Conservation (phyloP, 75 land plant genomes). For the Picea sitchensis region DNA sequence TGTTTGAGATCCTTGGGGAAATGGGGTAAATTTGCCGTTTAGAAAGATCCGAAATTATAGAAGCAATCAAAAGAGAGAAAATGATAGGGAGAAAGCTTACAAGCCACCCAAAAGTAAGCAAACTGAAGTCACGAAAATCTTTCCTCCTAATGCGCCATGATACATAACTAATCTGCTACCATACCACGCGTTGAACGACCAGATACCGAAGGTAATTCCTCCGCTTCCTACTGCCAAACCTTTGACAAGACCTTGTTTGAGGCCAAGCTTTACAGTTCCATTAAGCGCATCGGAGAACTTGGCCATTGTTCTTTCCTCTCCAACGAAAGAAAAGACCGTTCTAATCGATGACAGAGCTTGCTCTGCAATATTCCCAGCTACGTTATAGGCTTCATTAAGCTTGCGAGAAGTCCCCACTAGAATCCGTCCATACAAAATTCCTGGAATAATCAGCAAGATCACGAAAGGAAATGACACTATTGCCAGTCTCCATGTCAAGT, state of each 20-base stretch:
- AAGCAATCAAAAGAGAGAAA: too few relatives aligned
- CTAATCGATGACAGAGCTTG: conserved; percentile 54
- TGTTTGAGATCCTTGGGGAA: not conserved
- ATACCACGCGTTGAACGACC: conserved; percentile 46
- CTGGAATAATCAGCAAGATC: conserved; percentile 44
- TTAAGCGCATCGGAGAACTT: conserved; percentile 29
- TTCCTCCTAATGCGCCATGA: conserved; percentile 27
- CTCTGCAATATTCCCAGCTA: conserved; percentile 47
- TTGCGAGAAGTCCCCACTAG: conserved; percentile 20
- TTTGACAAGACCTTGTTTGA: conserved; percentile 46
- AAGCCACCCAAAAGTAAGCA: conserved; percentile 37
- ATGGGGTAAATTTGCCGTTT: too few relatives aligned
- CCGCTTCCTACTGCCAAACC: conserved; percentile 48
- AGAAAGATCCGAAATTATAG: too few relatives aligned
- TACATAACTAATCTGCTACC: conserved; percentile 30
- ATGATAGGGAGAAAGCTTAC: conserved; percentile 13
- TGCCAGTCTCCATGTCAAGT: conserved; percentile 46
- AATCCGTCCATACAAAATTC: conserved; percentile 34
- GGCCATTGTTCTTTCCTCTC: conserved; percentile 27
- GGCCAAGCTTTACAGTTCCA: conserved; percentile 29
- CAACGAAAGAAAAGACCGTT: conserved; percentile 58
- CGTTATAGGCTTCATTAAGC: conserved; percentile 25
- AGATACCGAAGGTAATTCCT: conserved; percentile 35
- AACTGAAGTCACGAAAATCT: conserved; percentile 26
- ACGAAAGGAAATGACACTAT: conserved; percentile 30